phyloP scores from a whole-genome alignment of 306 rosid genomes.

The Medicago truncatula region MtrunA17r5.0-ANR NC_053042.1:30836001-30836500 shows the following conservation, averaged over 20 bases:
- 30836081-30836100: conserved; percentile 80
- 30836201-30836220: neutral
- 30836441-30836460: conserved; percentile 25
- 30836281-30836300: conserved; percentile 77
- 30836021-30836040: conserved; percentile 24
- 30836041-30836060: conserved; percentile 33
- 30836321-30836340: conserved; percentile 92
- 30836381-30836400: conserved; percentile 64
- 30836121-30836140: conserved; percentile 60
- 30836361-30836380: conserved; percentile 72
- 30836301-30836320: conserved; percentile 95
- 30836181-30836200: conserved; percentile 36
- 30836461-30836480: conserved; percentile 17
- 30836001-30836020: conserved; percentile 38
- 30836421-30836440: conserved; percentile 25
- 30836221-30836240: conserved; percentile 22
- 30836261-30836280: conserved; percentile 72
- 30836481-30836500: conserved; percentile 20
- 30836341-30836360: conserved; percentile 71
- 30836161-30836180: conserved; percentile 24
- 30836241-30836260: neutral
- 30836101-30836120: conserved; percentile 80
- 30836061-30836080: conserved; percentile 83
- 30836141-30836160: conserved; percentile 36
- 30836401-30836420: conserved; percentile 65